Conservation (phyloP, 768 basidiomycete species). For the Xanthoconium purpureum region DNA sequence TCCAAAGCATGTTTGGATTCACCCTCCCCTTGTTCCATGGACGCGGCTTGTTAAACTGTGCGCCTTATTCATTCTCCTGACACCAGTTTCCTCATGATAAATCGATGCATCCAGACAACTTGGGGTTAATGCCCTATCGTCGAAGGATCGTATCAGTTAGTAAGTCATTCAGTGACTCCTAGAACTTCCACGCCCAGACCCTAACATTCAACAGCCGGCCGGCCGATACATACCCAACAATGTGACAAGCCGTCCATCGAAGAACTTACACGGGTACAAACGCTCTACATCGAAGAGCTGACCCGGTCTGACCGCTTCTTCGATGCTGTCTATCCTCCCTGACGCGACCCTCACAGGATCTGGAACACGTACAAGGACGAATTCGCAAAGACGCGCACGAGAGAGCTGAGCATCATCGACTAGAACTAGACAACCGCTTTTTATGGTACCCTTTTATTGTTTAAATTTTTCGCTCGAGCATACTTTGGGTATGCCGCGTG, state of each 20-base stretch:
- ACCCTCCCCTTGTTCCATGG: slow-evolving; percentile 98
- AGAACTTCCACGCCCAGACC: not conserved
- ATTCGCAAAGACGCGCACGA: slow-evolving; percentile 79
- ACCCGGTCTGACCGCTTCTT: slow-evolving; percentile 58
- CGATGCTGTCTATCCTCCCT: slow-evolving; percentile 1
- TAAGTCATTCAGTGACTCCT: slow-evolving; percentile 44
- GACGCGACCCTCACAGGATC: slow-evolving; percentile 51
- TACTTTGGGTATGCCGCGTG: not conserved
- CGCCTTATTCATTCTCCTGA: slow-evolving; percentile 23
- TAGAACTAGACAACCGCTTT: slow-evolving; percentile 26
- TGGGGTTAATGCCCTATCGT: slow-evolving; percentile 94
- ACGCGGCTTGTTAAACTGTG: slow-evolving; percentile 91
- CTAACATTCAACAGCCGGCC: slow-evolving; percentile 59
- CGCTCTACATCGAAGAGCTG: slow-evolving; percentile 87
- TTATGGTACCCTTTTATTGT: not conserved
- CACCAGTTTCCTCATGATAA: not conserved
- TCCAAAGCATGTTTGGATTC: slow-evolving; percentile 91
- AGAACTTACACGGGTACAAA: slow-evolving; percentile 74
- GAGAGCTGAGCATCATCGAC: slow-evolving; percentile 77
- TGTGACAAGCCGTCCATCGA: slow-evolving; percentile 80
- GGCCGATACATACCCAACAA: slow-evolving; percentile 77
- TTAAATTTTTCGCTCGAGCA: not conserved
- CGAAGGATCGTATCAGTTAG: slow-evolving; percentile 94
- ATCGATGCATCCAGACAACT: slow-evolving; percentile 54
- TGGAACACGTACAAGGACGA: slow-evolving; percentile 96